Percentiles rank a stretch among this genome's conserved stretches.
Conservation (phyloP, 2,329 filamentous ascomycete species). For the Colletotrichum lindemuthianum region DNA sequence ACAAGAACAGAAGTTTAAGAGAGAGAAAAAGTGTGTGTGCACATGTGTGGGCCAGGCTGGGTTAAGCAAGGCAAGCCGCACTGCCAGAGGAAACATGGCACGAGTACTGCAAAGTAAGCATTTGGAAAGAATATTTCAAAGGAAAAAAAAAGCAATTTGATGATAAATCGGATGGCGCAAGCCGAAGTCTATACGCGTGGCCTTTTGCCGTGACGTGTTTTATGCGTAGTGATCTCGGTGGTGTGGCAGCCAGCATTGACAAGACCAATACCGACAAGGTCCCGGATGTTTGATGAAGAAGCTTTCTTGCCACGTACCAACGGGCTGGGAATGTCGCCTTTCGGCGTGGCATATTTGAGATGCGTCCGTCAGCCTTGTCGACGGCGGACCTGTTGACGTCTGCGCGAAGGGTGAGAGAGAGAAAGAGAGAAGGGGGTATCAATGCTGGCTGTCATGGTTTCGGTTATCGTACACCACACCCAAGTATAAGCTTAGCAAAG, state of each 20-base stretch:
- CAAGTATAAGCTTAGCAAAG: constrained; percentile 14
- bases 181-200: not conserved
- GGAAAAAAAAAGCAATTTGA: constrained; percentile 18
- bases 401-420: not conserved
- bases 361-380: not conserved
- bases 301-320: not conserved
- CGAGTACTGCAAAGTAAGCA: constrained; percentile 5
- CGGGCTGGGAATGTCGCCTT: not conserved
- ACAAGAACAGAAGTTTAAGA: constrained; percentile 8
- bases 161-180: not conserved
- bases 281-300: not conserved
- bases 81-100: constrained; percentile 1
- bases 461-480: constrained; percentile 10
- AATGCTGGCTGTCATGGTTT: constrained; percentile 17
- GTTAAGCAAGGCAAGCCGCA: too few species aligned
- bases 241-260: constrained; percentile 8
- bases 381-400: not conserved
- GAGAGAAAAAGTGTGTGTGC: not conserved
- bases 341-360: not conserved
- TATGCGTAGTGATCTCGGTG: not conserved
- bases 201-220: constrained; percentile 2
- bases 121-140: constrained; percentile 21
- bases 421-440: not conserved
- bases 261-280: constrained; percentile 1
- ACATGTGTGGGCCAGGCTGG: not conserved